phyloP scores from a whole-genome alignment of 345 rosid species.

The Eutrema japonicum region DNA sequence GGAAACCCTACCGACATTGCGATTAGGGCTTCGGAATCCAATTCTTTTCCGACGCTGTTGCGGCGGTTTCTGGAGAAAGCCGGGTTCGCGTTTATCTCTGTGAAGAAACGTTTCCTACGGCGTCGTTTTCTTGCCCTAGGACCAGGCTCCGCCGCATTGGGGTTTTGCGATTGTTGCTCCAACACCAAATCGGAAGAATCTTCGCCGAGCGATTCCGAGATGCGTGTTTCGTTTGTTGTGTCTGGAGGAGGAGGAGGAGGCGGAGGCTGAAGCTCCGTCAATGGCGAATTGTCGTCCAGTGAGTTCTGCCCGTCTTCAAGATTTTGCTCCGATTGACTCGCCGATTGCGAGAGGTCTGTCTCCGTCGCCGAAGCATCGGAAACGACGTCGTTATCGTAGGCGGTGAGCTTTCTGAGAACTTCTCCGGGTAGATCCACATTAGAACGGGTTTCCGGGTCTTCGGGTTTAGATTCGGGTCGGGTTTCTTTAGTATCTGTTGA shows the following conservation, averaged over 20 bases:
- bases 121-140: constrained; percentile 70
- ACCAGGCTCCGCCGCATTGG: constrained; percentile 54
- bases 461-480: constrained; percentile 31
- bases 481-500: constrained; percentile 28
- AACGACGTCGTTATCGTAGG: constrained; percentile 46
- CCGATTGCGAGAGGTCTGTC: constrained; percentile 49
- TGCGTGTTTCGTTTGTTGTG: constrained; percentile 50
- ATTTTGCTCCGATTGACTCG: constrained; percentile 49
- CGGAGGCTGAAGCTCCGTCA: constrained; percentile 36
- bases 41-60: constrained; percentile 62
- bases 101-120: constrained; percentile 87
- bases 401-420: constrained; percentile 41
- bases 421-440: constrained; percentile 35
- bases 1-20: constrained; percentile 94
- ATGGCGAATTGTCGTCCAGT: constrained; percentile 47
- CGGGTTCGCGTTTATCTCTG: constrained; percentile 74
- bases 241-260: constrained; percentile 18
- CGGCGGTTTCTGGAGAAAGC: constrained; percentile 68
- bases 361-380: constrained; percentile 63
- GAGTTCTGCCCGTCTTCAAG: constrained; percentile 51
- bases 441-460: constrained; percentile 4
- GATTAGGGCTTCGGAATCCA: constrained; percentile 77
- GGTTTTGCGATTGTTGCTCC: constrained; percentile 55
- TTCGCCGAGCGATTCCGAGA: constrained; percentile 65
- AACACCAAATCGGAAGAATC: constrained; percentile 71